These are phyloP conservation scores for Bruguiera gymnorhiza DNA, from an alignment of 345 rosid genomes.

Conservation along the genomic window DNA sequence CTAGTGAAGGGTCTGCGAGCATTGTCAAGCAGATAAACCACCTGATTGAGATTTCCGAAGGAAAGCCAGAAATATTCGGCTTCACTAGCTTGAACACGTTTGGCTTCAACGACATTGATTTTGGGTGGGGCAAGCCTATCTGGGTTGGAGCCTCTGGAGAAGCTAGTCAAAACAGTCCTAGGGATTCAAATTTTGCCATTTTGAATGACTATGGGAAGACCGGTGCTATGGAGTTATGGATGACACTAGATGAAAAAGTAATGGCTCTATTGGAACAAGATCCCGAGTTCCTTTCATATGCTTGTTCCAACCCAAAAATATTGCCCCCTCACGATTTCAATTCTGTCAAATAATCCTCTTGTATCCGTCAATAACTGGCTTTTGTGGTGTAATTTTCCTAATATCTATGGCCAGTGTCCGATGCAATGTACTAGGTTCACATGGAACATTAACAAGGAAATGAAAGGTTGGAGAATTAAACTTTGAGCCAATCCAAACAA, in stretches of 20 bases:
- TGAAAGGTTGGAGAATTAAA: too few relatives aligned
- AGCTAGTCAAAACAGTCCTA: not conserved
- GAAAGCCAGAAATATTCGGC: not conserved
- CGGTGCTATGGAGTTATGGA: not conserved
- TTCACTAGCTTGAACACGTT: not conserved
- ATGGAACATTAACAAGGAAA: too few relatives aligned
- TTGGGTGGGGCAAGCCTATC: constrained; percentile 5
- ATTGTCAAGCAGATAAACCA: not conserved
- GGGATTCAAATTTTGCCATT: not conserved
- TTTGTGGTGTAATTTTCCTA: too few relatives aligned
- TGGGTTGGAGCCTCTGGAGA: not conserved
- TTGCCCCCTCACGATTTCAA: too few relatives aligned
- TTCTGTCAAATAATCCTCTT: too few relatives aligned
- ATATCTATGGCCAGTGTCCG: too few relatives aligned
- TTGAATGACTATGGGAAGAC: not conserved
- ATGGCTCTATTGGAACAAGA: not conserved
- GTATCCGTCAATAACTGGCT: too few relatives aligned
- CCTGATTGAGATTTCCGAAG: not conserved
- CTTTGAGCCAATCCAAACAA: too few relatives aligned
- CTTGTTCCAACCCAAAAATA: not conserved
- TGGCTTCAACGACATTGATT: not conserved
- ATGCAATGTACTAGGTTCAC: too few relatives aligned
- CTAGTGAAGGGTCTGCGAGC: not conserved
- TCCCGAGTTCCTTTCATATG: not conserved
- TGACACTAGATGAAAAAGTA: not conserved